Percentiles rank a stretch among this genome's conserved stretches.
Evolutionary conservation across 2,329 filamentous ascomycete genomes (phyloP).

Genomic region (Penicillium sp.): DNA sequence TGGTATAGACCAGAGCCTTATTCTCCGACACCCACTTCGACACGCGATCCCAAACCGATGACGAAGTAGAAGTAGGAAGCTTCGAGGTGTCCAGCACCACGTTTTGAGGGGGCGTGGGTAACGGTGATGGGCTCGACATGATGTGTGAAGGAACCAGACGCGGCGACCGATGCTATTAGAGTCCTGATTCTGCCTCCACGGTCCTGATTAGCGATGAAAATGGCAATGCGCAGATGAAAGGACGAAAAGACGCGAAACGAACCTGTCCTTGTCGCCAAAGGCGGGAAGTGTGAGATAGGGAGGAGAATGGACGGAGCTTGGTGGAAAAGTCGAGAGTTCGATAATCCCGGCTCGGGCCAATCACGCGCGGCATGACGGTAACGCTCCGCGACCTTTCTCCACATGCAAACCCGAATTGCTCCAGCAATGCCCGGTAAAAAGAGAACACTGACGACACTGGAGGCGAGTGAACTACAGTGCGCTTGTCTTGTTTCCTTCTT

Average conservation of each 20-base stretch:
- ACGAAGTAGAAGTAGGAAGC: slow-evolving; percentile 55
- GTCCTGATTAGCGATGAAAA: slow-evolving; percentile 8
- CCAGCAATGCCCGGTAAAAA: slow-evolving; percentile 4
- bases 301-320: slow-evolving; percentile 34
- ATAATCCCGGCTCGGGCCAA: slow-evolving; percentile 32
- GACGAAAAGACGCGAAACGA: slow-evolving; percentile 8
- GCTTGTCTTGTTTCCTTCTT: neutral
- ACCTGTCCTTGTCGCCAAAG: slow-evolving; percentile 32
- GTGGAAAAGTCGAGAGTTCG: slow-evolving; percentile 43
- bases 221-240: slow-evolving; percentile 7
- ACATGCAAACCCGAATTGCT: slow-evolving; percentile 18
- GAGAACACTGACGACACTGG: neutral
- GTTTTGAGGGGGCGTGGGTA: slow-evolving; percentile 41
- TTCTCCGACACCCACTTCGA: slow-evolving; percentile 93
- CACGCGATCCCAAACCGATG: slow-evolving; percentile 85
- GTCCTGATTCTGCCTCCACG: slow-evolving; percentile 18
- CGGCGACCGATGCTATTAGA: slow-evolving; percentile 24
- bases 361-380: slow-evolving; percentile 30
- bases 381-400: slow-evolving; percentile 20
- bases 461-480: neutral
- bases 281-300: slow-evolving; percentile 33
- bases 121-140: slow-evolving; percentile 46
- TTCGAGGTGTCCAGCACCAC: slow-evolving; percentile 46
- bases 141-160: slow-evolving; percentile 34
- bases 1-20: slow-evolving; percentile 93